These are phyloP conservation scores for Solanum tacnaense DNA, from an alignment of 257 asterid species.

Conservation along the genomic window DNA sequence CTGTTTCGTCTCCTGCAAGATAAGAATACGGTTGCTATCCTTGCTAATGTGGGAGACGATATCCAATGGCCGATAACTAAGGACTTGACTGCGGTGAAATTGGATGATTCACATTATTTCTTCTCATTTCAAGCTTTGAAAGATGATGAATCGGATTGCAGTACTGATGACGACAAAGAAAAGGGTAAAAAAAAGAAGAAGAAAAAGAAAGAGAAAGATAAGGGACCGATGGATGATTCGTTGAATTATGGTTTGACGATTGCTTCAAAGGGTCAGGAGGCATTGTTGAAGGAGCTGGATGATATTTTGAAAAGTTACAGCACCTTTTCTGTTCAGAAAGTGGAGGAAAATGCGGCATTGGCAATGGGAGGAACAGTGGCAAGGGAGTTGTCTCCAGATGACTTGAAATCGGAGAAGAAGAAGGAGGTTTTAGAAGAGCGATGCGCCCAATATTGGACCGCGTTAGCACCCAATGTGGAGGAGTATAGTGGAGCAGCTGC, in stretches of 20 bases:
- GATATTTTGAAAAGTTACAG: slow-evolving; percentile 41
- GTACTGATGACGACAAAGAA: slow-evolving; percentile 26
- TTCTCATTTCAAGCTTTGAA: slow-evolving; percentile 52
- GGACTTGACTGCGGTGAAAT: slow-evolving; percentile 75
- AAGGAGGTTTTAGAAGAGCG: slow-evolving; percentile 65
- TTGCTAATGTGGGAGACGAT: slow-evolving; percentile 59
- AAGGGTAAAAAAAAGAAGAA: slow-evolving; percentile 15
- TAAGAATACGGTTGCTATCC: slow-evolving; percentile 41
- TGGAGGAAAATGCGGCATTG: slow-evolving; percentile 38
- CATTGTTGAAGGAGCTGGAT: slow-evolving; percentile 48
- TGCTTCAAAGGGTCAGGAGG: slow-evolving; percentile 60
- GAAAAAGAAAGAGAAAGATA: slow-evolving; percentile 5
- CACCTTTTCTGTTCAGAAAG: slow-evolving; percentile 56
- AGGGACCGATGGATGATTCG: slow-evolving; percentile 20
- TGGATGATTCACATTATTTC: slow-evolving; percentile 74
- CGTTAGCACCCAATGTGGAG: slow-evolving; percentile 94
- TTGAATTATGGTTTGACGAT: slow-evolving; percentile 79
- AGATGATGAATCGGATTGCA: slow-evolving; percentile 24
- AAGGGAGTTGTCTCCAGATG: slow-evolving; percentile 38
- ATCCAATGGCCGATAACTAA: slow-evolving; percentile 80
- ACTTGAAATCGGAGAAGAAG: slow-evolving; percentile 52
- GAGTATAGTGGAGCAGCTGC: slow-evolving; percentile 88
- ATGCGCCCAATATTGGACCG: slow-evolving; percentile 92
- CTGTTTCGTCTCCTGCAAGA: slow-evolving; percentile 54
- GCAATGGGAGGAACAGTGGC: slow-evolving; percentile 42